Evolutionary conservation across 768 basidiomycete species (phyloP).

Genomic region (Boletus sp.): DNA sequence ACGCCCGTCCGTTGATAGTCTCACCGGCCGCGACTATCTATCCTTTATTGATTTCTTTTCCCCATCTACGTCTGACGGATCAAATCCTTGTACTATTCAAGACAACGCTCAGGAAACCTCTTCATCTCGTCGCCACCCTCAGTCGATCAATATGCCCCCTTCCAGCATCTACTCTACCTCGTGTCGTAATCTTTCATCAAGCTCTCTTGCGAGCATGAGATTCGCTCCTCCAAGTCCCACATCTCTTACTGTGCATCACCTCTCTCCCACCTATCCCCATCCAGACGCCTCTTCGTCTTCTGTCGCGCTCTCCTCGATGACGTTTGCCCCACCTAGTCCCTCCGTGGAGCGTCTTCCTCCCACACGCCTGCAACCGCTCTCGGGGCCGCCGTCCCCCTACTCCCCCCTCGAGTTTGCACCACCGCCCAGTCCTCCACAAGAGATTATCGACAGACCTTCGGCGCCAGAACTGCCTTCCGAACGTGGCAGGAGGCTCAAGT

Average conservation of each 20-base stretch:
- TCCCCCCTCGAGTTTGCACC: conserved; percentile 32
- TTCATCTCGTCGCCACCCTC: conserved; percentile 15
- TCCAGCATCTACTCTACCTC: conserved; percentile 19
- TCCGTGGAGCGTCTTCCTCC: conserved; percentile 10
- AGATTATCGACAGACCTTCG: conserved; percentile 34
- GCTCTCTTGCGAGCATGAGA: conserved; percentile 31
- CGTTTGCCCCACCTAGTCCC: conserved; percentile 29
- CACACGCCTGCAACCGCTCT: conserved; percentile 13
- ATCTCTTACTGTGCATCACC: neutral
- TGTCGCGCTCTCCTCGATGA: conserved; percentile 26
- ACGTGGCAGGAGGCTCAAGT: conserved; percentile 24
- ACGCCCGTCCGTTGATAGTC: conserved; percentile 18
- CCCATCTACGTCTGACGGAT: conserved; percentile 18
- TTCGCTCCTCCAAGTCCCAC: conserved; percentile 32
- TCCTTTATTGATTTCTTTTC: conserved; percentile 50
- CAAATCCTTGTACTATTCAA: conserved; percentile 2
- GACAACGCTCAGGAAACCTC: neutral
- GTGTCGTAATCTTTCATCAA: conserved; percentile 15
- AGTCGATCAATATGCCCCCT: conserved; percentile 18
- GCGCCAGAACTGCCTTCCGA: conserved; percentile 46
- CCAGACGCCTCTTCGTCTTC: conserved; percentile 15
- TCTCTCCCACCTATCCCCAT: conserved; percentile 7
- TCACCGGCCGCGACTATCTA: conserved; percentile 34
- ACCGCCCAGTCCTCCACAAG: conserved; percentile 10
- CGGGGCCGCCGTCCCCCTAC: conserved; percentile 27